Evolutionary conservation across 2,329 filamentous ascomycete genomes (phyloP).

Genomic region (Sporothrix pseudoabietina): DNA sequence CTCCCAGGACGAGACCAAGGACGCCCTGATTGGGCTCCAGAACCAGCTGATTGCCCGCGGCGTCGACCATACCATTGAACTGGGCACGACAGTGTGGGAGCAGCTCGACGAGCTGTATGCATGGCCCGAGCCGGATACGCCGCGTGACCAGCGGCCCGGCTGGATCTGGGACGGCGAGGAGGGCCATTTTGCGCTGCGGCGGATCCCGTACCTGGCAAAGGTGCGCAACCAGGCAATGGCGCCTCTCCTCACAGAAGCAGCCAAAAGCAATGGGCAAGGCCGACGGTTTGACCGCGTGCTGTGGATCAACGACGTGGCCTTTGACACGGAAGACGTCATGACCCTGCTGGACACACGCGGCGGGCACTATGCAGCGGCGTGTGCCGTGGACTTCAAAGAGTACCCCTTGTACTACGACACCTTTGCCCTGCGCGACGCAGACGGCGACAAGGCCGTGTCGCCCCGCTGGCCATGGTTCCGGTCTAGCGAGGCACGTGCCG

Average conservation of each 20-base stretch:
- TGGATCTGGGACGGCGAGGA: slow-evolving; percentile 62
- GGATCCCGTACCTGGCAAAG: slow-evolving; percentile 68
- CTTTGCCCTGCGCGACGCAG: slow-evolving; percentile 59
- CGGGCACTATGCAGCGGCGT: slow-evolving; percentile 61
- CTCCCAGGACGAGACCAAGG: slow-evolving; percentile 68
- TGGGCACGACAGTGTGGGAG: slow-evolving; percentile 57
- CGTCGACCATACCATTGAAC: slow-evolving; percentile 56
- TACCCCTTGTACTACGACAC: slow-evolving; percentile 62
- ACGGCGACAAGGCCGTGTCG: slow-evolving; percentile 55
- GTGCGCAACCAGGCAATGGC: slow-evolving; percentile 65
- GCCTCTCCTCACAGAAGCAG: slow-evolving; percentile 56
- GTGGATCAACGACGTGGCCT: slow-evolving; percentile 64
- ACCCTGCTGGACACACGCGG: slow-evolving; percentile 56
- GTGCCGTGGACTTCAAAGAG: slow-evolving; percentile 60
- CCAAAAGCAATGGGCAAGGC: slow-evolving; percentile 40
- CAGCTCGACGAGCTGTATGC: slow-evolving; percentile 59
- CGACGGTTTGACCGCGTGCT: slow-evolving; percentile 57
- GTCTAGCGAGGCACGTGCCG: slow-evolving; percentile 45
- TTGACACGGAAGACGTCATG: slow-evolving; percentile 54
- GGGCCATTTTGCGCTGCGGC: slow-evolving; percentile 57
- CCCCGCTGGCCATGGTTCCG: slow-evolving; percentile 64
- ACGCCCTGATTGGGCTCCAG: slow-evolving; percentile 60
- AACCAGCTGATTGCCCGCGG: slow-evolving; percentile 52
- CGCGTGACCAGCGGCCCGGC: slow-evolving; percentile 49
- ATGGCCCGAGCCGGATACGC: slow-evolving; percentile 39